Base-by-base conservation (phyloP, 352 stramenopile genomes). In the Phytophthora citrophthora region DNA sequence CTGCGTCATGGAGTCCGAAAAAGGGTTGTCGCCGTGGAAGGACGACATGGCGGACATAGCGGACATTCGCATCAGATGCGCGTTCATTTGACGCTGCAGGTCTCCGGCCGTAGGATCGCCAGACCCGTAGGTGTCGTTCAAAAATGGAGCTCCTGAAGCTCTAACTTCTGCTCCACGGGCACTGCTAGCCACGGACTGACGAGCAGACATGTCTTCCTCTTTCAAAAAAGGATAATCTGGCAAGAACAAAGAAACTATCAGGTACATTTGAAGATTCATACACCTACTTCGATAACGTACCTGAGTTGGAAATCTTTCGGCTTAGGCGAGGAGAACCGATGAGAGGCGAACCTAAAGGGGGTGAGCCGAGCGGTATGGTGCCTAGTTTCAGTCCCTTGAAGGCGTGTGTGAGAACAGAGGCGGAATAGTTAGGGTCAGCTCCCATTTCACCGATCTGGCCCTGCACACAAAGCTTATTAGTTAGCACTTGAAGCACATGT, bases 201-300 rank as follows among this genome's bases (percentile, higher is more conserved):
- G 54, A 52, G 51, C 48, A 46, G 58, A 56, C 18, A 66, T 64
- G 18, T 89, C 76, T 47, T 92, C 81, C 20, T 88, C 79, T 27
- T 85, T 89, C 16, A 89, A 54, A 40, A 92, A 92, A 3, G 81
- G 79, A 43, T 82, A 90, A 26, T 92, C 83, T 89, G 20, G 1
- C 3, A 57, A 23, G 20, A 57, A 39, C 34, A 34, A 23, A 20
- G 16, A 40, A 38, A n/a, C 7, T 12, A 39, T 57, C 11, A 64
- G 46, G 31, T 45, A 54, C 10, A 6, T 16, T 16, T n/a, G n/a
- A 7, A 54, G 1, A 46, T 36, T 47, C 45, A 7, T 4, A n/a
- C 18, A 48, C 8, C 29, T 8, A 34, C 29, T 34, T 34, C 29
- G 24, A 50, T 39, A 10, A 24, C n/a, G 18, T 72, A 89, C 83